Conservation (phyloP, 495 filamentous ascomycete genomes). For the Talaromyces adpressus region DNA sequence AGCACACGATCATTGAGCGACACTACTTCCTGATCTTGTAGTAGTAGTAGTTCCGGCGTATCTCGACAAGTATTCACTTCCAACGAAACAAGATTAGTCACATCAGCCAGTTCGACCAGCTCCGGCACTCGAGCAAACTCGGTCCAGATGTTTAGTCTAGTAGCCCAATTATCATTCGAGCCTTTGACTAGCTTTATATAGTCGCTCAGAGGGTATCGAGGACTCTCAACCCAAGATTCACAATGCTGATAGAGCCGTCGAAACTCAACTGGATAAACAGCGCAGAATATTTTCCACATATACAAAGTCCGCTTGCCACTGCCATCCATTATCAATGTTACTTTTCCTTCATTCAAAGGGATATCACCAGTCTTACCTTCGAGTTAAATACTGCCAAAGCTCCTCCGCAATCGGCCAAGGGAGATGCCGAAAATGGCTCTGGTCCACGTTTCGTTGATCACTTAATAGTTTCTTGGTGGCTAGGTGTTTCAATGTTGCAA, state of each 20-base stretch:
- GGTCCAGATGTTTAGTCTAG: conserved; percentile 21
- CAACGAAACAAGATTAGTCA: conserved; percentile 32
- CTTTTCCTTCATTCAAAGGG: neutral
- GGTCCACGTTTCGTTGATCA: conserved; percentile 25
- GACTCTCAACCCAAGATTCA: conserved; percentile 16
- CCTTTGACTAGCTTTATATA: conserved; percentile 30
- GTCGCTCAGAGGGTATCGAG: conserved; percentile 18
- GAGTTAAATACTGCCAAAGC: conserved; percentile 31
- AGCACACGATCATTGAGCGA: conserved; percentile 31
- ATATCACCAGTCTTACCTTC: conserved; percentile 17
- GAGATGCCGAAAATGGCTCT: conserved; percentile 22
- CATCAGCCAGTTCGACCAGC: conserved; percentile 24
- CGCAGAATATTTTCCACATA: conserved; percentile 38
- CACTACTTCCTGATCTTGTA: conserved; percentile 4
- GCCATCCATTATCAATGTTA: neutral
- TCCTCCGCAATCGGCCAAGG: conserved; percentile 32
- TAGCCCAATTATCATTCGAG: conserved; percentile 22
- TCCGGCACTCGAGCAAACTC: conserved; percentile 22
- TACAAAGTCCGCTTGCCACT: conserved; percentile 32
- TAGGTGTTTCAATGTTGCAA: conserved; percentile 24
- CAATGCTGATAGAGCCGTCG: conserved; percentile 15
- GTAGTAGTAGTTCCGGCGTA: neutral
- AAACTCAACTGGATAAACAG: conserved; percentile 27
- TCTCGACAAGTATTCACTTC: conserved; percentile 18
- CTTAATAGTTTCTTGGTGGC: conserved; percentile 23